Conservation (phyloP, 2,329 filamentous ascomycete species). For the Moelleriella libera region DNA sequence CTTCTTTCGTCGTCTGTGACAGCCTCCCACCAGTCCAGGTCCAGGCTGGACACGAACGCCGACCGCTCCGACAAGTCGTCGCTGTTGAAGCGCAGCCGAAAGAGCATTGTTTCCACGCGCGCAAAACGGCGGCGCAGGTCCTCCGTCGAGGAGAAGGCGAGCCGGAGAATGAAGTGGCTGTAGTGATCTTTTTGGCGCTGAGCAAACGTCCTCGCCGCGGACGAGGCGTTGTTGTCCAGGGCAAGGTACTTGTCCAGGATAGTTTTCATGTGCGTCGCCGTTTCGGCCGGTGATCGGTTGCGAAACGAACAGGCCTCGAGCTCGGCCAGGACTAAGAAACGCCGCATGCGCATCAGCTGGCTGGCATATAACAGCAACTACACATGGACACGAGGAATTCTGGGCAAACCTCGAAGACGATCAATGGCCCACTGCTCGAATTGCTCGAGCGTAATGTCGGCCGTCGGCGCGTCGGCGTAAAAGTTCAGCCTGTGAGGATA, state of each 20-base stretch:
- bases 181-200: constrained; percentile 95
- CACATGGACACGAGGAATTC: neutral
- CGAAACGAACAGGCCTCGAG: constrained; percentile 92
- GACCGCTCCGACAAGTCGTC: constrained; percentile 62
- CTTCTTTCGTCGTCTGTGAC: constrained; percentile 66
- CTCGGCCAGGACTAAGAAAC: constrained; percentile 56
- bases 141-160: constrained; percentile 85
- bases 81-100: constrained; percentile 65
- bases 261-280: constrained; percentile 67
- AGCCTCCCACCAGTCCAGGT: constrained; percentile 81
- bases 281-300: constrained; percentile 76
- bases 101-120: constrained; percentile 78
- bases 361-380: too few relatives aligned
- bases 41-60: constrained; percentile 62
- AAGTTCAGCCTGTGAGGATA: constrained; percentile 88
- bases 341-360: constrained; percentile 1
- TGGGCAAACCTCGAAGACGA: constrained; percentile 54
- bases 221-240: constrained; percentile 61
- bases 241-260: constrained; percentile 79
- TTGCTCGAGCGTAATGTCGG: constrained; percentile 89
- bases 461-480: constrained; percentile 75
- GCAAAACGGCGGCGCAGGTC: constrained; percentile 79
- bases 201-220: constrained; percentile 39
- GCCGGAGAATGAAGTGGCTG: constrained; percentile 87
- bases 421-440: constrained; percentile 99